These are phyloP conservation scores for Ochromonadaceae sp. DNA, from an alignment of 352 stramenopile species.

Conservation along the genomic window DNA sequence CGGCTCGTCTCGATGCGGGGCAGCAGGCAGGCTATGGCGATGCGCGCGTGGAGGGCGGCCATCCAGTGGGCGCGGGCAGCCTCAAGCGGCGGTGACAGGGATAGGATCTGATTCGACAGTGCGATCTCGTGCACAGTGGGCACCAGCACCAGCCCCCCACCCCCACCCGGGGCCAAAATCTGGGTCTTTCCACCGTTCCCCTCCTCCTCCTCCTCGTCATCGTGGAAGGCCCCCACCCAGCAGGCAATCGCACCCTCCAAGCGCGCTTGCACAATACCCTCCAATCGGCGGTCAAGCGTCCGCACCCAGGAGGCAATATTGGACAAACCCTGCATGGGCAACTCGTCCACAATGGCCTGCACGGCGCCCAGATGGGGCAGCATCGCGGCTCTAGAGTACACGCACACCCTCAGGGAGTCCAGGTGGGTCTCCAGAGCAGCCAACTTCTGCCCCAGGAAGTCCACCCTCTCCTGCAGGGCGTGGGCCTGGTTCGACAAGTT, in stretches of 20 bases:
- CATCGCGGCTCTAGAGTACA: constrained; percentile 28
- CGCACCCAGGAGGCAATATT: constrained; percentile 37
- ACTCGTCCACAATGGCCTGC: constrained; percentile 36
- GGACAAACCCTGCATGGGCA: constrained; percentile 37
- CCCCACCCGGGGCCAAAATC: no score
- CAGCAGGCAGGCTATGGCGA: constrained; percentile 81
- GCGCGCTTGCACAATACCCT: constrained; percentile 32
- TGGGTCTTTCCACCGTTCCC: constrained; percentile 4
- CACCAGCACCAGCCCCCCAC: constrained; percentile 26
- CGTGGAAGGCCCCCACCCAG: constrained; percentile 39
- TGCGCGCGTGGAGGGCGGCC: constrained; percentile 69
- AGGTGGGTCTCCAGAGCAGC: constrained; percentile 75
- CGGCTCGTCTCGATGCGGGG: constrained; percentile 45
- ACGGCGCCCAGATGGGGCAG: constrained; percentile 24
- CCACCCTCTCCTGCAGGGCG: constrained; percentile 91
- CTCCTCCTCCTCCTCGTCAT: constrained; percentile 29
- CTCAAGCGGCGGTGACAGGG: constrained; percentile 80
- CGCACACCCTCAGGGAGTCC: constrained; percentile 45
- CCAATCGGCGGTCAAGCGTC: constrained; percentile 33
- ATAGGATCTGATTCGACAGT: constrained; percentile 90
- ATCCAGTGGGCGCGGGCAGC: constrained; percentile 67
- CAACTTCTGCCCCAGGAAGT: constrained; percentile 81
- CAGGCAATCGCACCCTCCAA: constrained; percentile 25
- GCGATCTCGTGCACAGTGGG: constrained; percentile 66
- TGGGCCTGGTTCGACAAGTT: constrained; percentile 77